Evolutionary conservation across 495 filamentous ascomycete genomes (phyloP), one percentile per base, ranked within the genome.

Genomic region (Aspergillus saccharolyticus): DNA sequence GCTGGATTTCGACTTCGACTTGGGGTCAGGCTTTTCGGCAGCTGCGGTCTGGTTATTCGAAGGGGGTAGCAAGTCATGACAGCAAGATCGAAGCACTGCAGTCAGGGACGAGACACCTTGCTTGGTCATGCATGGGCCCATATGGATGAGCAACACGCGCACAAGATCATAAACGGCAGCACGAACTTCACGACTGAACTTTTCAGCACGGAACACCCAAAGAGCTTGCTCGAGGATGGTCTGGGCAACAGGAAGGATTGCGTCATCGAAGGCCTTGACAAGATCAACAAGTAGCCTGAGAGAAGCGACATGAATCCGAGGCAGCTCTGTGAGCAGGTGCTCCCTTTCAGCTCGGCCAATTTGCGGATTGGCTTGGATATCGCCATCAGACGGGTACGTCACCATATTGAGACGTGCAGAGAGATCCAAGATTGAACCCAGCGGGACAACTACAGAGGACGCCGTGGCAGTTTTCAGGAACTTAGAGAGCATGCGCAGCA

Each of bases 341-440:
- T 93, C 89, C 57, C 86, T 83, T 69, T 96, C 91, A 46, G 90
- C 89, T 48, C 85, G 82, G 39, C 83, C 74, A 58, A 95, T 83
- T 63, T 88, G 83, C 19, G 80, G 74, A 54, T 89, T 90, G 52
- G 83, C 70, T 42, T 79, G 75, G 14, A 79, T 54, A 53, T 69
- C 70, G 3, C 69, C 73, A 28, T 60, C 66, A 14, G 75, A 65
- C 7, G 87, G 86, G 0, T 82, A 76, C 19, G 79, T 81, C 19
- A 91, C 73, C 39, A 86, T 86, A 21, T 89, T 82, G 39, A 96
- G 69, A 52, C 91, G 78, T 9, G 79, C 80, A 1, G 86, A 70
- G 39, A 91, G 60, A 65, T 91, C 88, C 15, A 87, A 50, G 16
- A 94, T 72, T 16, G 75, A 69, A 1, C 83, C 85, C 2, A 94